Base-by-base conservation (phyloP, 352 stramenopile genomes). In the Phytophthora fragariae region DNA sequence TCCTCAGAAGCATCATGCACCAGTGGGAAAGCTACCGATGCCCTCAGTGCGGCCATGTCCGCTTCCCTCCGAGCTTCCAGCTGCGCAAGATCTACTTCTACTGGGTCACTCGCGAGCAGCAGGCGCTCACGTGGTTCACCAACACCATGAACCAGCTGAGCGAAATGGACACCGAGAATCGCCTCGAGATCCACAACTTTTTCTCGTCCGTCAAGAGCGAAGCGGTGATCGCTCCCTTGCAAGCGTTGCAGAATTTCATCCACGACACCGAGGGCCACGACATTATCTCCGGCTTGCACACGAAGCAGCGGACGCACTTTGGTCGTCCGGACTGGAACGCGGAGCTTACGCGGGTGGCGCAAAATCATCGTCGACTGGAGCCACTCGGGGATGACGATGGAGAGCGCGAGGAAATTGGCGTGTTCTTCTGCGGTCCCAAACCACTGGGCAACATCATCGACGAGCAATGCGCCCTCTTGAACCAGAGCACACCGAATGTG, bases 11-110 rank as follows among this genome's bases (percentile, higher is more conserved):
- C 56, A 89, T 94, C 49, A 74, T 94, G 56, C 77, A 91, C 71
- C 79, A 92, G 68, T 88, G 82, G 77, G 73, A 92, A 57, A 72
- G 70, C 46, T 91, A 83, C 62, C 79, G 76, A 15, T 93, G 88
- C 52, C 76, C 79, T 15, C 73, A 76, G 46, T 93, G 82, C 62
- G 62, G 70, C 24, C 70, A 83, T 57, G 76, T 95, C 57, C 81
- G 84, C 31, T 85, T 97, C 62, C 81, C 87, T 11, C 68, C 75
- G 60, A 83, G 81, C 74, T 91, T 96, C 75, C 75, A 85, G 57
- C 73, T 94, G 35, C 83, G 79, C 46, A 93, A 94, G 57, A 89
- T 94, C 57, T 93, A 96, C 74, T 96, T 95, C 67, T 94, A 93
- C 76, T 96, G 90, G 89, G 79, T 89, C 74, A 92, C 84, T 4